Evolutionary conservation across 495 filamentous ascomycete genomes (phyloP), one percentile per base, ranked within the genome.

Genomic region (Thozetella sp.): DNA sequence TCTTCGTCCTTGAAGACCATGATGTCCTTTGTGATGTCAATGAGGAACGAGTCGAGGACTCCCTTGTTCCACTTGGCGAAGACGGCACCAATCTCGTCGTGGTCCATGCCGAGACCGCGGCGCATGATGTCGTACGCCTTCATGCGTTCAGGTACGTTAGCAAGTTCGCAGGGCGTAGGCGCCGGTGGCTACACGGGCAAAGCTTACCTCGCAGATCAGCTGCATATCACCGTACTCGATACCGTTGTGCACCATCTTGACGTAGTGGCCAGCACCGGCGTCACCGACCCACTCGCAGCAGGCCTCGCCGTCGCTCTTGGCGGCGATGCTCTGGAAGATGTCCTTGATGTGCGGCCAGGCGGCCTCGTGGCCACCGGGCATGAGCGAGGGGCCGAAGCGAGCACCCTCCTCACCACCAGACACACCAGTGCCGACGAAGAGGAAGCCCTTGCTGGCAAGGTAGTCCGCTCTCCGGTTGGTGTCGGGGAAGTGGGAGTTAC

Each of bases 161-260:
- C 20, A 13, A n/a, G 3, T 10, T 19, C 22, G 20, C 22, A 17
- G 19, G 20, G 25, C 17, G 10, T 13, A 19, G 9, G 19, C 24
- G 23, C 24, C 13, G 15, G 1, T 23, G 22, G 19, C 52, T 51
- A 19, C 11, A 25, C 43, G 52, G 54, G 46, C 30, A 40, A 17
- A 22, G 63, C 82, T 50, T 76, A 97, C 95, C 89, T 99, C 95
- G 79, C 90, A 96, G 77, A 99, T 99, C 74, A 99, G 83, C 85
- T 99, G 95, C 95, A 99, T 99, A 79, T 99, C 95, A 88, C 95
- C 95, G 73, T 99, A 99, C 81, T 99, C 95, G 71, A 99, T 99
- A 86, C 95, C 95, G 77, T 99, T 99, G 89, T 99, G 95, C 59
- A 99, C 95, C 96, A 99, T 99, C 90, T 99, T 99, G 82, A 99